Conservation (phyloP, 495 filamentous ascomycete genomes). For the Umbilicaria muhlenbergii region DNA sequence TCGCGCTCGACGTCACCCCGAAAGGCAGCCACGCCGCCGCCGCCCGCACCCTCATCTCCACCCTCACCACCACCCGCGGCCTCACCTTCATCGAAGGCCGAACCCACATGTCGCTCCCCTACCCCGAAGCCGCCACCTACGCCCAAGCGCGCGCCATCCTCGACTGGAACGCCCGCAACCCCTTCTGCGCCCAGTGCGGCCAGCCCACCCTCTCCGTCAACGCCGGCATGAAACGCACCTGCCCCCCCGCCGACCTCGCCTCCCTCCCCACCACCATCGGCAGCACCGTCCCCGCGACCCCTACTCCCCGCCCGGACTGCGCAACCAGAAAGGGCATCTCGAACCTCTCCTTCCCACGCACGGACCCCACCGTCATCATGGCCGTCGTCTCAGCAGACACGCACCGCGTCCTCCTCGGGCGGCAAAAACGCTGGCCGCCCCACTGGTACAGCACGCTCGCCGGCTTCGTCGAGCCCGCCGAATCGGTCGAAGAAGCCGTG, state of each 20-base stretch:
- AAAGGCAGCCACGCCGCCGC: conserved; percentile 37
- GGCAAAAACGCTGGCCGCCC: conserved; percentile 67
- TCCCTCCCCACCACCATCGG: conserved; percentile 22
- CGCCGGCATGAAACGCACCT: conserved; percentile 79
- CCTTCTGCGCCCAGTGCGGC: conserved; percentile 81
- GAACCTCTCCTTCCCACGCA: conserved; percentile 78
- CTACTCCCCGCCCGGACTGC: conserved; percentile 44
- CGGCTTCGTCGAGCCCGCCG: conserved; percentile 89
- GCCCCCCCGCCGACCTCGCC: conserved; percentile 61
- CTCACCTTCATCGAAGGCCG: conserved; percentile 43
- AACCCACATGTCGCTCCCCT: conserved; percentile 38
- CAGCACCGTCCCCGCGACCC: conserved; percentile 18
- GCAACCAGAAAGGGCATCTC: conserved; percentile 53
- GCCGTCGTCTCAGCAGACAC: conserved; percentile 67
- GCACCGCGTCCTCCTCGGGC: conserved; percentile 65
- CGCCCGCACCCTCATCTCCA: conserved; percentile 32
- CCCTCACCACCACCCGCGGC: conserved; percentile 31
- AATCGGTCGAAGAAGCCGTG: conserved; percentile 89
- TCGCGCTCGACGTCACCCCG: conserved; percentile 79
- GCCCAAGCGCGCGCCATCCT: conserved; percentile 80
- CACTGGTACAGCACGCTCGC: conserved; percentile 83
- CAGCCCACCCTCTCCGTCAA: conserved; percentile 71
- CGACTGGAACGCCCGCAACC: conserved; percentile 91
- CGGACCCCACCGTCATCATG: conserved; percentile 63
- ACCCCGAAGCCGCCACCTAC: conserved; percentile 62